Conservation (phyloP, 306 rosid genomes). For the Alnus glutinosa region DNA sequence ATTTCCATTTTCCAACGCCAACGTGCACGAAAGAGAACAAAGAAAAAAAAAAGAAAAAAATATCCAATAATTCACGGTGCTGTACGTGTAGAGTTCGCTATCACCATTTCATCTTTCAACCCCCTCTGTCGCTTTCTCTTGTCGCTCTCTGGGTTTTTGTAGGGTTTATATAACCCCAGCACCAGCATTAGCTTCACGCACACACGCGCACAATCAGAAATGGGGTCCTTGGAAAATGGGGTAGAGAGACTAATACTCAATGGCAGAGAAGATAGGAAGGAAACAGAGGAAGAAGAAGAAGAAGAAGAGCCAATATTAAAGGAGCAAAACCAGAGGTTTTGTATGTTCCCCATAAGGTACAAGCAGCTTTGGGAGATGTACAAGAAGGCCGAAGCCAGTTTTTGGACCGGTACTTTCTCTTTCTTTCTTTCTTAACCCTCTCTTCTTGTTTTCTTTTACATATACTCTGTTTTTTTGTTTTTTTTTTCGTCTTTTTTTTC, state of each 20-base stretch:
- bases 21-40: slow-evolving; percentile 18
- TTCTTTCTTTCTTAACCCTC: slow-evolving; percentile 1
- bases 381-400: slow-evolving; percentile 91
- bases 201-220: background rate
- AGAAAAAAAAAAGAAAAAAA: slow-evolving; percentile 14
- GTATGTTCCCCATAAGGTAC: slow-evolving; percentile 80
- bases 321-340: slow-evolving; percentile 77
- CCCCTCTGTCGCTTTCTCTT: background rate
- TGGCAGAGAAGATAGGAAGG: slow-evolving; percentile 1
- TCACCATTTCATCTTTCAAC: slow-evolving; percentile 22
- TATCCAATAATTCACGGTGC: background rate
- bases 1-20: background rate
- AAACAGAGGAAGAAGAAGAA: background rate
- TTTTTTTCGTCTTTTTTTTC: background rate
- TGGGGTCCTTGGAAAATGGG: slow-evolving; percentile 62
- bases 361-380: slow-evolving; percentile 91
- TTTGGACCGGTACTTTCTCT: slow-evolving; percentile 80
- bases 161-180: slow-evolving; percentile 34
- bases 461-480: background rate
- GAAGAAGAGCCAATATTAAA: slow-evolving; percentile 63
- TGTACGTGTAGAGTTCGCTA: background rate
- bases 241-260: slow-evolving; percentile 5
- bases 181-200: background rate
- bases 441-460: slow-evolving; percentile 3
- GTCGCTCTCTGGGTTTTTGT: slow-evolving; percentile 34